Base-by-base conservation (phyloP, 1,139 yeast species). In the Protomyces pachydermus region DNA sequence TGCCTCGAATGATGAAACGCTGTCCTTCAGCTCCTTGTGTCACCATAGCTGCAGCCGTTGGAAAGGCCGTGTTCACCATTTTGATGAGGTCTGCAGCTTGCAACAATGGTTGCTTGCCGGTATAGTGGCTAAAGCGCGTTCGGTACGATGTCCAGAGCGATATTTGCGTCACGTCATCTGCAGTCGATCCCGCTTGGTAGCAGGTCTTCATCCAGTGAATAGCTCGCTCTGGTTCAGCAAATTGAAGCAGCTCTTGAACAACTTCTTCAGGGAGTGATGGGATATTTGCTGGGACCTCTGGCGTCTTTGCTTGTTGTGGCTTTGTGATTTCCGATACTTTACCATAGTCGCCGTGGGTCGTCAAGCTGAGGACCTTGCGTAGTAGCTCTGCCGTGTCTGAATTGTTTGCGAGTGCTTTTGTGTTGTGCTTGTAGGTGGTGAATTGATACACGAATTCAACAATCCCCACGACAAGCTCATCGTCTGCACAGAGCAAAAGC, bases 71-170 rank as follows among this genome's bases (percentile, higher is more conserved):
- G 32, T 93, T 86, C 14, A 93, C 98, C 73, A 93, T 93, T 72
- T 91, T 91, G 73, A 93, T 93, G 73, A 93, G 93, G 70, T 93
- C 98, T 20, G 95, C 98, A 0, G 98, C 98, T 0, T 97, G 96
- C 56, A 93, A 80, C 60, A 93, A 79, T 66, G 85, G 83, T 20
- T 51, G 52, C 55, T 78, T 81, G 20, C 79, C 76, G 14, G 80
- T 80, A 64, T 79, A 79, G 50, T 77, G 78, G 64, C 84, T 84
- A 71, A 93, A 93, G 73, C 88, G 95, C 34, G 85, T 79, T 73
- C 93, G 98, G 75, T 93, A 93, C 0, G 96, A 86, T 74, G 91
- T 90, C 99, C 99, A 93, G 60, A 93, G 81, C 14, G 96, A 88
- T 38, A 93, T 91, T 76, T 93, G 99, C 0, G 98, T 91, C 9